These are phyloP conservation scores for Lophiostoma macrostomum DNA, from an alignment of 495 filamentous ascomycete genomes.

Conservation along the genomic window DNA sequence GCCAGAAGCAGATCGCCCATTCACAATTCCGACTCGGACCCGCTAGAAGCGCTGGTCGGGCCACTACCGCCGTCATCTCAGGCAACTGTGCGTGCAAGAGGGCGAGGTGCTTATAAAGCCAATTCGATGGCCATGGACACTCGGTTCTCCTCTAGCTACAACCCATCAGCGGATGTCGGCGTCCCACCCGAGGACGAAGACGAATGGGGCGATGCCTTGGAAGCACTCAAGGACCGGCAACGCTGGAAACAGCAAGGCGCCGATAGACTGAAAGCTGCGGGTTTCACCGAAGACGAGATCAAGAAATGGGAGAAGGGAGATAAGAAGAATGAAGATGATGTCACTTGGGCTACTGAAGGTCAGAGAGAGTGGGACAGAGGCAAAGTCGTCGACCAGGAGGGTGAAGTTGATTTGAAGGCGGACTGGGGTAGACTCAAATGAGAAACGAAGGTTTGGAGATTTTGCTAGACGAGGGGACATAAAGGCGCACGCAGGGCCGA, in stretches of 20 bases:
- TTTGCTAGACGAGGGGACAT: no score
- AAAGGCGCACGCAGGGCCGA: no score
- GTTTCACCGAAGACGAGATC: conserved; percentile 75
- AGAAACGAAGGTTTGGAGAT: no score
- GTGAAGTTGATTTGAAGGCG: conserved; percentile 53
- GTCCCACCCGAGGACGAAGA: conserved; percentile 52
- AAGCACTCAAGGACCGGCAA: conserved; percentile 75
- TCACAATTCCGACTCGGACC: conserved; percentile 61
- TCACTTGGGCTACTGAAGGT: conserved; percentile 75
- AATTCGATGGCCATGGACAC: conserved; percentile 65
- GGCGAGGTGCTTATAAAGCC: conserved; percentile 62
- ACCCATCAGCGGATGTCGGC: conserved; percentile 70
- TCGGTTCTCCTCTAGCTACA: conserved; percentile 74
- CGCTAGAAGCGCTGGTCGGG: conserved; percentile 75
- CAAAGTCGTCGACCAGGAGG: conserved; percentile 68
- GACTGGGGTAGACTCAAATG: conserved; percentile 30
- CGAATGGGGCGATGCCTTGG: conserved; percentile 81
- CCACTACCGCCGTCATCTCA: conserved; percentile 61
- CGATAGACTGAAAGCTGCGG: conserved; percentile 71
- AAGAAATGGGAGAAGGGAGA: conserved; percentile 72
- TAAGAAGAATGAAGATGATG: conserved; percentile 59
- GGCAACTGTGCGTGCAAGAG: conserved; percentile 59
- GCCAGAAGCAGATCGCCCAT: not conserved
- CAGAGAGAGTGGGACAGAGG: conserved; percentile 92
- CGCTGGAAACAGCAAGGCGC: conserved; percentile 78